These are phyloP conservation scores for Sequoia sempervirens DNA, from an alignment of 75 land plant genomes.

Conservation along the genomic window DNA sequence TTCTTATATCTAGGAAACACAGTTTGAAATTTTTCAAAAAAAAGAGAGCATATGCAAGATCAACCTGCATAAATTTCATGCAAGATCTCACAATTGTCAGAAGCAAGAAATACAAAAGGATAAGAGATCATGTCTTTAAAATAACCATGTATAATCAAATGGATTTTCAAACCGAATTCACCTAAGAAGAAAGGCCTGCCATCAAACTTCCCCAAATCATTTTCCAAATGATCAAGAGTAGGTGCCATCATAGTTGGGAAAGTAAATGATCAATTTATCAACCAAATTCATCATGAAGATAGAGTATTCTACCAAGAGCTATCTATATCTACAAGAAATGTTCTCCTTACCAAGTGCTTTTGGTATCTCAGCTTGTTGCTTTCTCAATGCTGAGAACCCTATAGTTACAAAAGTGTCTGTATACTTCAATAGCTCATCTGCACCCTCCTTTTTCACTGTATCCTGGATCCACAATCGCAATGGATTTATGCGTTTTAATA, in stretches of 20 bases:
- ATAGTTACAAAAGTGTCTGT: conserved; percentile 6
- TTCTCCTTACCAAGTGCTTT: background rate
- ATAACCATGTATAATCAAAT: background rate
- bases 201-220: conserved; percentile 50
- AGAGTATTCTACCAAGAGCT: no score
- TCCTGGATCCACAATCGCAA: background rate
- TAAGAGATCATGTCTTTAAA: background rate
- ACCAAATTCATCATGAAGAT: background rate
- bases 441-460: background rate
- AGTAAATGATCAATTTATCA: conserved; percentile 12
- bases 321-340: background rate
- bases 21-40: no score
- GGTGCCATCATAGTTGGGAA: conserved; percentile 9
- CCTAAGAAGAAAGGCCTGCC: conserved; percentile 84
- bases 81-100: background rate
- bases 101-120: background rate
- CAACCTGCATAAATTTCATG: conserved; percentile 7
- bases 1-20: conserved; percentile 41
- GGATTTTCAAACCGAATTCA: conserved; percentile 59
- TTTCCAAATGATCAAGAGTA: conserved; percentile 58
- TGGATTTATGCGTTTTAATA: background rate
- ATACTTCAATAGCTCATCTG: conserved; percentile 11
- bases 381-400: conserved; percentile 6
- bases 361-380: background rate
- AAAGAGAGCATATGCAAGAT: no score